These are phyloP conservation scores for Fraxinus anomala DNA, from an alignment of 257 asterid genomes.

Conservation along the genomic window DNA sequence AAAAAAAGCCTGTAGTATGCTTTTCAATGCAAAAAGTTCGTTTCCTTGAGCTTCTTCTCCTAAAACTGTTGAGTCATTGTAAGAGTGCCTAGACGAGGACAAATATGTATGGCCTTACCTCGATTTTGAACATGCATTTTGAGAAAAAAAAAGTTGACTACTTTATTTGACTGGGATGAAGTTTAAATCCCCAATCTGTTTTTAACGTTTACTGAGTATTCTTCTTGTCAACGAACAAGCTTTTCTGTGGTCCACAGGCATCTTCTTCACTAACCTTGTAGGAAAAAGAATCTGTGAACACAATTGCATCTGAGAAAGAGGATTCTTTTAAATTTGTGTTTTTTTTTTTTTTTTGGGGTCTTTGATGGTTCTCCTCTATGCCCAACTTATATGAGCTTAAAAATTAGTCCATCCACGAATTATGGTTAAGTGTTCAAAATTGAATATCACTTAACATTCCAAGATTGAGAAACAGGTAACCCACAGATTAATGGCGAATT, in stretches of 20 bases:
- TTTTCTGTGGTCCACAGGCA: background rate
- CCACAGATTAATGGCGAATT: background rate
- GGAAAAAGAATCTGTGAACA: background rate
- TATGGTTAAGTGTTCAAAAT: no score
- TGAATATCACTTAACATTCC: no score
- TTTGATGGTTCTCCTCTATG: no score
- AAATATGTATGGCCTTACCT: background rate
- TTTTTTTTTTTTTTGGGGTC: no score
- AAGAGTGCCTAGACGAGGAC: background rate
- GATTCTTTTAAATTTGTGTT: no score
- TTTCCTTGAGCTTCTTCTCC: background rate
- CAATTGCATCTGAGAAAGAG: no score
- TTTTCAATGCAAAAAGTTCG: background rate
- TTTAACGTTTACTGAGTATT: no score
- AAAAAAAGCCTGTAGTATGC: background rate
- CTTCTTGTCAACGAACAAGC: background rate
- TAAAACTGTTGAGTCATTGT: background rate
- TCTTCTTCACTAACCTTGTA: background rate
- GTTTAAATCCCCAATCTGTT: background rate
- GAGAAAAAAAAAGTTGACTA: background rate
- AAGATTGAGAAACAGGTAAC: background rate
- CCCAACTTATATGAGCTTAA: no score
- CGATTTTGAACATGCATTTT: background rate
- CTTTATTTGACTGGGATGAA: background rate
- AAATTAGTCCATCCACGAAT: no score